A percentile compares a stretch with the other conserved stretches of the same genome.
phyloP scores from a whole-genome alignment of 805 yeast species.

The Starmerella stellata region DNA sequence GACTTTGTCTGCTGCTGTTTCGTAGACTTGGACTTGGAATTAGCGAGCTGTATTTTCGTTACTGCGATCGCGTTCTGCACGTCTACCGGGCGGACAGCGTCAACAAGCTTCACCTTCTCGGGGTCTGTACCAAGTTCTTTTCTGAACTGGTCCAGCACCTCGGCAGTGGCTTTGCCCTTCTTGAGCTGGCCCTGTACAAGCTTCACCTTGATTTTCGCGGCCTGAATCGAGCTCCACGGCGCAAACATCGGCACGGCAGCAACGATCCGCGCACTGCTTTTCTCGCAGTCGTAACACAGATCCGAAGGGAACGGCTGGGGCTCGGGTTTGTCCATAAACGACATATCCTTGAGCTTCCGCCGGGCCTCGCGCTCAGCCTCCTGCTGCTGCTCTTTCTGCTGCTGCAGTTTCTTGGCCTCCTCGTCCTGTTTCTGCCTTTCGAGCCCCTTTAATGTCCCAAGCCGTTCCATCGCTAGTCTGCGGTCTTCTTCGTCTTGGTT shows the following conservation, averaged over 20 bases:
- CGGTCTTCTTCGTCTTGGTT: slow-evolving; percentile 89
- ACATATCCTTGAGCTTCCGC: slow-evolving; percentile 19
- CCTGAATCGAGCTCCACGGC: slow-evolving; percentile 69
- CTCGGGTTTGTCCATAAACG: slow-evolving; percentile 26
- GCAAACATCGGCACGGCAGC: slow-evolving; percentile 76
- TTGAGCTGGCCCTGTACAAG: slow-evolving; percentile 63
- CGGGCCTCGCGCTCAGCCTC: slow-evolving; percentile 27
- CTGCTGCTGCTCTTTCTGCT: slow-evolving; percentile 23
- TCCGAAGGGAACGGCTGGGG: slow-evolving; percentile 30
- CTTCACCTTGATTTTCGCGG: slow-evolving; percentile 65
- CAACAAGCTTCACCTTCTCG: not conserved
- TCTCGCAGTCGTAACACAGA: slow-evolving; percentile 19
- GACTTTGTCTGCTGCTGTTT: no score
- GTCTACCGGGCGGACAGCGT: slow-evolving; percentile 8
- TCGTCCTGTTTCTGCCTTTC: slow-evolving; percentile 25
- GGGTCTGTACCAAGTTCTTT: not conserved
- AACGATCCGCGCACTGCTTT: slow-evolving; percentile 32
- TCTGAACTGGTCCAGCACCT: slow-evolving; percentile 40
- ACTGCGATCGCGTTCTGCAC: slow-evolving; percentile 13
- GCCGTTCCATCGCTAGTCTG: slow-evolving; percentile 48
- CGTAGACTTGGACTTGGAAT: not conserved
- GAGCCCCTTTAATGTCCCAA: slow-evolving; percentile 61
- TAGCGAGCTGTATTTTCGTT: slow-evolving; percentile 9
- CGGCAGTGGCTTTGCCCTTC: slow-evolving; percentile 71
- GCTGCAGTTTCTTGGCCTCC: slow-evolving; percentile 23